Percentiles rank a stretch among this genome's conserved stretches.
phyloP scores from a whole-genome alignment of 2,329 filamentous ascomycete species.

The Sporothrix humicola region DNA sequence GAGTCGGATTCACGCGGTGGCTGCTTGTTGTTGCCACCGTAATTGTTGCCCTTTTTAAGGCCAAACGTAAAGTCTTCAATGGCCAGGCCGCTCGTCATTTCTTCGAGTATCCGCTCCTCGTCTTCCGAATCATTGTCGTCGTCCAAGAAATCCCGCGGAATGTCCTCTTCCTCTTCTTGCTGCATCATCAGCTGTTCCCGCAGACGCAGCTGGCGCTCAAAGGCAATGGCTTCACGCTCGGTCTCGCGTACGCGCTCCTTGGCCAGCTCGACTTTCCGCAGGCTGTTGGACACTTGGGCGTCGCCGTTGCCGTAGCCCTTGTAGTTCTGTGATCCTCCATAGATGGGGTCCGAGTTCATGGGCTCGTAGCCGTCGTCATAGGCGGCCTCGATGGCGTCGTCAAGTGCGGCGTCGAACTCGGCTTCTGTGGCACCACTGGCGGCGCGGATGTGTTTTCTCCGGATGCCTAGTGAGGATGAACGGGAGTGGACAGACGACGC shows the following conservation, averaged over 20 bases:
- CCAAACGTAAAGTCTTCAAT: constrained; percentile 84
- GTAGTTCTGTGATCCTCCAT: constrained; percentile 34
- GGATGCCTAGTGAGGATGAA: constrained; percentile 71
- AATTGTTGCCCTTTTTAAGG: constrained; percentile 49
- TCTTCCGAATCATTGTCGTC: constrained; percentile 65
- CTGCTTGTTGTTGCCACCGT: constrained; percentile 64
- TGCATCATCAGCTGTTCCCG: constrained; percentile 48
- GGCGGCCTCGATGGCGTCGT: constrained; percentile 93
- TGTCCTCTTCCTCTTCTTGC: constrained; percentile 53
- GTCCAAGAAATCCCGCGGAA: constrained; percentile 63
- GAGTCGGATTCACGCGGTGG: constrained; percentile 81
- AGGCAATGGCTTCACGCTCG: constrained; percentile 70
- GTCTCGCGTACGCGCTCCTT: constrained; percentile 77
- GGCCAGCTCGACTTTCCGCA: constrained; percentile 73
- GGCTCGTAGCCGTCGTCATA: constrained; percentile 92
- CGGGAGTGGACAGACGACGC: constrained; percentile 81
- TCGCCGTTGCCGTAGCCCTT: constrained; percentile 48
- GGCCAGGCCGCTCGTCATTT: constrained; percentile 83
- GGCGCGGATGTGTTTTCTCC: constrained; percentile 71
- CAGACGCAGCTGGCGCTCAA: constrained; percentile 63
- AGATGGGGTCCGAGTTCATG: constrained; percentile 53
- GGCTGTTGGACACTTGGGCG: constrained; percentile 59
- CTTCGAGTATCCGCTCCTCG: constrained; percentile 80
- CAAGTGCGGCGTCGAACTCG: constrained; percentile 91
- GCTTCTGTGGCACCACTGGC: constrained; percentile 77